Evolutionary conservation across 495 filamentous ascomycete species (phyloP), one percentile per base, ranked within the genome.

Genomic region (Aspergillus panamensis): DNA sequence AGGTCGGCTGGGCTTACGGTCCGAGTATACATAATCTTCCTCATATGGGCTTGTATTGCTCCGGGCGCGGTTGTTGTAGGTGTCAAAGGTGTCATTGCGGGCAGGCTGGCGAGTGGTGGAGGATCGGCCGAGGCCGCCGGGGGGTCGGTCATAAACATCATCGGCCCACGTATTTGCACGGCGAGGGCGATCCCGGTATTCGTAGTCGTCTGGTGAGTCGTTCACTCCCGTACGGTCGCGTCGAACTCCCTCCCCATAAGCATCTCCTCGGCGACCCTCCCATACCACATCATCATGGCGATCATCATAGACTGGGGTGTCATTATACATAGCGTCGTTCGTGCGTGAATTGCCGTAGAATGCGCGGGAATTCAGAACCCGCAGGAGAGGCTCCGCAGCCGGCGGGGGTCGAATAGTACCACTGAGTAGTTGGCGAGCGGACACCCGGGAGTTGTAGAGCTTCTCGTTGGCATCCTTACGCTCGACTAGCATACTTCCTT

Each of bases 381-480:
- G 83, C 80, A 94, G 86, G 20, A 98, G 81, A 17, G 93, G 89
- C 43, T 89, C 88, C 7, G 94, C 89, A 25, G 86, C 84, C 12
- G 89, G 85, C 8, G 94, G 92, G 14, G 92, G 86, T 43, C 85
- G 84, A 37, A 97, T 80, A 12, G 76, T 75, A 30, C 94, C 94
- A 13, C 81, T 81, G 6, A 98, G 86, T 35, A 97, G 82, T 67
- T 94, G 86, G 54, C 73, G 72, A n/a, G 94, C 94, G 10, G 89
- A 90, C 65, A 90, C 81, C 21, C 84, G 82, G 62, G 84, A 84
- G 53, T 89, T 89, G 75, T 98, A 98, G 49, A 98, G 81, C 72
- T 96, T 97, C 73, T 93, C 88, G 65, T 98, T 98, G 55, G 95
- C 94, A 75, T 98, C 94, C 68, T 90, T 88, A 55, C 94, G 85